Conservation (phyloP, 2,329 filamentous ascomycete species). For the Boeremia lycopersici region DNA sequence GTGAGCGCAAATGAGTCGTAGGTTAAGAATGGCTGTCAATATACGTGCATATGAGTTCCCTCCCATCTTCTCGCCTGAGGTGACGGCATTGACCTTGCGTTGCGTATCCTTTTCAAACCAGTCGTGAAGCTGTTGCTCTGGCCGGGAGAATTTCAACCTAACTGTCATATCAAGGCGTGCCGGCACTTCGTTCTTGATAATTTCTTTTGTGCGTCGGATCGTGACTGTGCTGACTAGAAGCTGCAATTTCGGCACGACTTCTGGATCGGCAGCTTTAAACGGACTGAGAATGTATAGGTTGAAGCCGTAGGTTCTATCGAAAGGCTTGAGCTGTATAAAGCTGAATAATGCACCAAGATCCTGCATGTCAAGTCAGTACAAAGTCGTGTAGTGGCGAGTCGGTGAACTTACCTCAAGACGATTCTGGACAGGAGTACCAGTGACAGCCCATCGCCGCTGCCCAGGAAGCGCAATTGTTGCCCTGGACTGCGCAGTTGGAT, state of each 20-base stretch:
- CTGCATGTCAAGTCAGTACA: constrained; percentile 10
- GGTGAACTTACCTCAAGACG: constrained; percentile 65
- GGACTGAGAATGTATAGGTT: constrained; percentile 79
- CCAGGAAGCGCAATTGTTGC: constrained; percentile 81
- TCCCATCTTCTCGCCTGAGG: constrained; percentile 68
- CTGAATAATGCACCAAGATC: constrained; percentile 86
- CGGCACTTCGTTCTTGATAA: constrained; percentile 69
- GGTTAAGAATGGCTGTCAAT: constrained; percentile 84
- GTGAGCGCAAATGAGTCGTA: constrained; percentile 90
- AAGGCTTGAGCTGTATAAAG: constrained; percentile 83
- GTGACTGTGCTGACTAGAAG: constrained; percentile 95
- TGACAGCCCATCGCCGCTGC: constrained; percentile 92
- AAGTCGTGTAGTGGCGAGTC: neutral
- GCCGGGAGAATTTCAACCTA: constrained; percentile 73
- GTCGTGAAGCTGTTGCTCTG: constrained; percentile 80
- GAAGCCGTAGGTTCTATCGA: constrained; percentile 79
- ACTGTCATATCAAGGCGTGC: constrained; percentile 72
- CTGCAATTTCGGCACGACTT: constrained; percentile 82
- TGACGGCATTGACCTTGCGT: constrained; percentile 78
- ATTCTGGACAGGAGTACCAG: constrained; percentile 94
- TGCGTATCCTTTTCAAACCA: constrained; percentile 82
- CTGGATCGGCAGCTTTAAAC: constrained; percentile 84
- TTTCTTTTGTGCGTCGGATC: constrained; percentile 87
- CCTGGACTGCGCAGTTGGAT: constrained; percentile 82
- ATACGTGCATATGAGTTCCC: constrained; percentile 95